Evolutionary conservation across 805 yeast genomes (phyloP), one percentile per base, ranked within the genome.

Genomic region (Wickerhamomyces bovis): DNA sequence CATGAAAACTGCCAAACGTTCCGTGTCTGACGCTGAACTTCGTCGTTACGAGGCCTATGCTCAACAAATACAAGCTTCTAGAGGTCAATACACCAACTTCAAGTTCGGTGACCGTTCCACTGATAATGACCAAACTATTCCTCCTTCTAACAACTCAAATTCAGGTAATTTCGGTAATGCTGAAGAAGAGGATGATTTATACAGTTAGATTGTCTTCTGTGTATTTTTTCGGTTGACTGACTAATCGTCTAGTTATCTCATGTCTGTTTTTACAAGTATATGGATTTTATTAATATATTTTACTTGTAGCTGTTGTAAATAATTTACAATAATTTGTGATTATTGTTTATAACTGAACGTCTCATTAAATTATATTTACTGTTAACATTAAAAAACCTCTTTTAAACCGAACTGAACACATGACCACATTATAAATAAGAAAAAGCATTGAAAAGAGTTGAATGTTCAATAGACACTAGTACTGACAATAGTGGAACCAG

Each of bases 41-140:
- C 94, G 99, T 72, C 90, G 99, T 71, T 94, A 94, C 68, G 99
- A 94, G 73, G 95, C 98, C 8, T 94, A 92, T 63, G 95, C 97
- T 44, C 97, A 92, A 70, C 97, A 92, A 71, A 76, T 94, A 68
- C 95, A 85, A 68, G 88, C 96, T 48, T 86, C 97, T 1, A 88
- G 99, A 72, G 98, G 99, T 43, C 96, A 87, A 67, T 85, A 87
- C 65, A 78, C 92, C 54, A 87, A 85, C 71, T 92, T 94, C 72
- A 81, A 89, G 65, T 92, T 94, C 67, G 79, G 81, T 54, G 89
- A 77, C 42, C 51, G 56, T 39, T 25, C 60, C 18, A 43, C 51
- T 31, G 57, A 45, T 12, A 55, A 64, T 48, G 67, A 62, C 43
- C 70, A 69, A 44, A 65, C 71, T 39, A 64, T 68, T 53, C 65